Evolutionary conservation across 164 flowering plant species (phyloP), one percentile per base, ranked within the genome.

Genomic region (Stephania japonica): DNA sequence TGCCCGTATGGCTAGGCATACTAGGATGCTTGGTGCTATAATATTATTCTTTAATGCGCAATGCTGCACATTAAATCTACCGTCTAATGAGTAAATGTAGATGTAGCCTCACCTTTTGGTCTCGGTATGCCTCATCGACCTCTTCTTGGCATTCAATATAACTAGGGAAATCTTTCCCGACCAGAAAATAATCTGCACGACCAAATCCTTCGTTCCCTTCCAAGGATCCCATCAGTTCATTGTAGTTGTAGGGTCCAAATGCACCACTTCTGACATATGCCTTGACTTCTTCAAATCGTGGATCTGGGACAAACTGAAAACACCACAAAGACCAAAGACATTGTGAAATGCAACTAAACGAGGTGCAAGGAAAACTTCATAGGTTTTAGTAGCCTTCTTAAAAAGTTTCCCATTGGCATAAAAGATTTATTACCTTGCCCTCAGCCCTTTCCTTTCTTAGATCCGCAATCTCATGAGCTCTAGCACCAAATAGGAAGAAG

Each of bases 151-250:
- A 90, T 80, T 94, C 98, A 10, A 90, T 81, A 80, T 94, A 94
- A 79, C 91, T 87, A 4, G 98, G 98, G 80, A 94, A 94, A 82
- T 94, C 97, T 79, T 91, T 86, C 69, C 96, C 97, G 56, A 94
- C 98, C 7, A 94, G 97, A 84, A 94, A 94, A 81, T 91, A 94
- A 81, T 94, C 97, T 64, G 74, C 98, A 56, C 85, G 88, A 14
- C 98, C 97, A 75, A 72, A 94, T 49, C 98, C 98, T 80, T 91
- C 87, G 72, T 90, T 86, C 43, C 98, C 98, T 89, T 94, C 98
- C 81, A 94, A 82, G 41, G 98, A 94, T 70, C 90, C 97, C 65
- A 91, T 77, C 73, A 94, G 75, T 42, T 86, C 90, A 72, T 86
- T 82, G 72, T 94, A 94, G 80, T 80, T 81, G 77, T 77, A 75